These are phyloP conservation scores for Colletotrichum paranaense DNA, from an alignment of 2,329 filamentous ascomycete genomes.

Conservation along the genomic window DNA sequence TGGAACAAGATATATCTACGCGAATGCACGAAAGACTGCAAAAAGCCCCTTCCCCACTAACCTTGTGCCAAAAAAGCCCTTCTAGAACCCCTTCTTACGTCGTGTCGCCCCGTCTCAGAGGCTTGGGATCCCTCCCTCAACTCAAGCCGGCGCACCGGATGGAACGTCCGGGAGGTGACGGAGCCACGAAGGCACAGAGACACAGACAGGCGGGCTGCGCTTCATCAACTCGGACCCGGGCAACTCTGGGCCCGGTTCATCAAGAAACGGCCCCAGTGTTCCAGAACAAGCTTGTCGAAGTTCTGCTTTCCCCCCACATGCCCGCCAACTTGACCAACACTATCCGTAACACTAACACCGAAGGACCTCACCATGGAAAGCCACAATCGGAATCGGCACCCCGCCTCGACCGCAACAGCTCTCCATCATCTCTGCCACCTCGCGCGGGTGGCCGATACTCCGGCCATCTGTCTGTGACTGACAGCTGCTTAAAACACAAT, in stretches of 20 bases:
- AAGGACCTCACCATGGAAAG: neutral
- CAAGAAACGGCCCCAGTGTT: slow-evolving; percentile 22
- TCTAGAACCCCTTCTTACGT: slow-evolving; percentile 20
- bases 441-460: slow-evolving; percentile 2
- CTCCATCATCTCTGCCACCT: slow-evolving; percentile 12
- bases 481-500: slow-evolving; percentile 3
- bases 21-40: slow-evolving; percentile 17
- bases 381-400: neutral
- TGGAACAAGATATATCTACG: slow-evolving; percentile 22
- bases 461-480: slow-evolving; percentile 3
- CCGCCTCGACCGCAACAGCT: slow-evolving; percentile 25
- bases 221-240: neutral
- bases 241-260: neutral
- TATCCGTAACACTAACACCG: neutral
- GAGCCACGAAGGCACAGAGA: neutral
- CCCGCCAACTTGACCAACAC: neutral
- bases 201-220: neutral
- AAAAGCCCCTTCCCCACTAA: slow-evolving; percentile 19
- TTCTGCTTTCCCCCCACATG: neutral
- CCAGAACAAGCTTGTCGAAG: slow-evolving; percentile 21
- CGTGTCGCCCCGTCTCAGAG: slow-evolving; percentile 20
- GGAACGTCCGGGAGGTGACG: slow-evolving; percentile 1
- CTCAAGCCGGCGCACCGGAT: slow-evolving; percentile 12
- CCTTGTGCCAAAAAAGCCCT: slow-evolving; percentile 13
- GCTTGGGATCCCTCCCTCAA: neutral